These are phyloP conservation scores for Barnettozyma pratensis DNA, from an alignment of 805 yeast species.

Conservation along the genomic window DNA sequence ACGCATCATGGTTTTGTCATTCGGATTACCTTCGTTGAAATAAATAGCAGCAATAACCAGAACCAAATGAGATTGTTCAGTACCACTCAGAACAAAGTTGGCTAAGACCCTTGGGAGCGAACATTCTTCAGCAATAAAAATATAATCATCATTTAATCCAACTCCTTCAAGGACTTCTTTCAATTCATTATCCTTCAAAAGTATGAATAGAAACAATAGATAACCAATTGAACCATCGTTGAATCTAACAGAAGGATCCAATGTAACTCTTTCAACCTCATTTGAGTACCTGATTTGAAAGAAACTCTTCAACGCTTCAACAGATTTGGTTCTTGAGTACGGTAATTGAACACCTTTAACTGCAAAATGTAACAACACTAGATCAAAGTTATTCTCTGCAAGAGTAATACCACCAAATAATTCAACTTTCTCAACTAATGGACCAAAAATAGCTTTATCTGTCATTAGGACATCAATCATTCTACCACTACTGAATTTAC, in stretches of 20 bases:
- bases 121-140: conserved; percentile 27
- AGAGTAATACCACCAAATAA: conserved; percentile 32
- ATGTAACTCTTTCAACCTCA: conserved; percentile 16
- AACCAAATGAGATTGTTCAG: conserved; percentile 27
- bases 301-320: conserved; percentile 38
- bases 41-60: conserved; percentile 31
- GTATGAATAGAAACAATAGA: conserved; percentile 31
- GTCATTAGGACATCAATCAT: conserved; percentile 26
- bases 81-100: conserved; percentile 28
- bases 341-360: conserved; percentile 58
- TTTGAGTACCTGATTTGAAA: conserved; percentile 40
- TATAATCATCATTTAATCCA: conserved; percentile 30
- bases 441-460: conserved; percentile 31
- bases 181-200: conserved; percentile 35
- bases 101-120: conserved; percentile 34
- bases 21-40: conserved; percentile 29
- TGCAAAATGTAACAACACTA: conserved; percentile 40
- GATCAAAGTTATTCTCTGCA: conserved; percentile 43
- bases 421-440: conserved; percentile 40
- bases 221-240: conserved; percentile 18
- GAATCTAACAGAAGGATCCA: conserved; percentile 9
- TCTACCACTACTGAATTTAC: conserved; percentile 22
- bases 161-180: conserved; percentile 27
- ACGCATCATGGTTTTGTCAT: conserved; percentile 31
- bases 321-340: conserved; percentile 45